phyloP scores from a whole-genome alignment of 768 basidiomycete species.

The Russula griseocarnosa region DNA sequence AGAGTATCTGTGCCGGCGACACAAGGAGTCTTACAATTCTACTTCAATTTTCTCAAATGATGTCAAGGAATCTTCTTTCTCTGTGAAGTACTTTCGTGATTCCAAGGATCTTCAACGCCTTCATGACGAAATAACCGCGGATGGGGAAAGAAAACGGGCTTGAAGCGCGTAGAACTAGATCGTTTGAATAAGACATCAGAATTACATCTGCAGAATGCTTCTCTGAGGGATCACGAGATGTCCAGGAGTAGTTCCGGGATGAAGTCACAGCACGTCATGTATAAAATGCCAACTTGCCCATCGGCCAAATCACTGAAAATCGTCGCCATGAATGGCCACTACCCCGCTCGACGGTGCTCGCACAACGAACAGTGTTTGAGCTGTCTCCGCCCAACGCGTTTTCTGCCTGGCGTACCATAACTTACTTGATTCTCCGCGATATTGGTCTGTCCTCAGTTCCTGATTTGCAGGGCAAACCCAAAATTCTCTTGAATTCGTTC shows the following conservation, averaged over 20 bases:
- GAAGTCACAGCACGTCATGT: neutral
- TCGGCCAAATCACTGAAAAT: neutral
- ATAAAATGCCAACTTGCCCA: constrained; percentile 1
- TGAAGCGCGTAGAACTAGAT: constrained; percentile 4
- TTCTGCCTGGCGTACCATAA: constrained; percentile 19
- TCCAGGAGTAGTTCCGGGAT: too few species aligned
- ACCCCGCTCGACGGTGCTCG: neutral
- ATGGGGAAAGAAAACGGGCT: neutral
- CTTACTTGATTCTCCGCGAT: constrained; percentile 16
- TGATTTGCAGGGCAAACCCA: neutral
- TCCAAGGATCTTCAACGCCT: constrained; percentile 5
- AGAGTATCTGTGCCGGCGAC: constrained; percentile 15
- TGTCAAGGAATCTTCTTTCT: neutral
- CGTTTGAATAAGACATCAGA: neutral
- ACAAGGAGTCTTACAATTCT: neutral
- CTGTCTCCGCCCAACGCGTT: constrained; percentile 9
- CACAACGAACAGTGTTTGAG: constrained; percentile 18
- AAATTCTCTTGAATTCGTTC: constrained; percentile 1
- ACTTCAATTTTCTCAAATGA: constrained; percentile 17
- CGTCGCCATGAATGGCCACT: constrained; percentile 19
- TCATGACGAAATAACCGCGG: neutral
- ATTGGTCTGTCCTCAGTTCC: neutral
- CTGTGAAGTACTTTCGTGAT: constrained; percentile 10
- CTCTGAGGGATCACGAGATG: neutral
- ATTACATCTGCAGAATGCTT: neutral